Percentiles rank a stretch among this genome's conserved stretches.
phyloP scores from a whole-genome alignment of 176 grass and related monocot species.

The Zea mays region DNA sequence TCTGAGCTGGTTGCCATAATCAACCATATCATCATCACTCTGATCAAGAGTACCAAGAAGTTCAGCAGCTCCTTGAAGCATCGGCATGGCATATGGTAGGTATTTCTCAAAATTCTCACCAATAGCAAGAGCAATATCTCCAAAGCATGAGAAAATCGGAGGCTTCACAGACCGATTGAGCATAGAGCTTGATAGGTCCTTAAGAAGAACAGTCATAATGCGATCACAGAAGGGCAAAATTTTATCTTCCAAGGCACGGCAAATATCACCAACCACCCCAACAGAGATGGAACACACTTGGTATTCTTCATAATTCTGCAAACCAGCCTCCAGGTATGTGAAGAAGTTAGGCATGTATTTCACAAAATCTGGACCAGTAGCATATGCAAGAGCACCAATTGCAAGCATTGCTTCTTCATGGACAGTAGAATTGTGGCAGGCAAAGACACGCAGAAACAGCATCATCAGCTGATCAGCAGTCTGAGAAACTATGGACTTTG shows the following conservation, averaged over 20 bases:
- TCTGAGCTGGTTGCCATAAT: slow-evolving; percentile 80
- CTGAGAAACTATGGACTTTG: slow-evolving; percentile 66
- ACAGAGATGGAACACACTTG: slow-evolving; percentile 90
- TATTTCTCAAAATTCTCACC: slow-evolving; percentile 91
- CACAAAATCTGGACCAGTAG: slow-evolving; percentile 74
- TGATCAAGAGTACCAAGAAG: slow-evolving; percentile 62
- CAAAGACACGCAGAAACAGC: slow-evolving; percentile 77
- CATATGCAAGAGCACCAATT: slow-evolving; percentile 87
- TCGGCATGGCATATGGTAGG: slow-evolving; percentile 70
- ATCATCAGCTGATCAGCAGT: slow-evolving; percentile 78
- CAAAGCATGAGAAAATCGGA: slow-evolving; percentile 83
- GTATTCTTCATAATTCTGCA: slow-evolving; percentile 87
- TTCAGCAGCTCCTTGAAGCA: slow-evolving; percentile 80
- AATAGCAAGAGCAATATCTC: slow-evolving; percentile 89
- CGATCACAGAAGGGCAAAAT: slow-evolving; percentile 79
- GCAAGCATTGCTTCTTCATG: slow-evolving; percentile 98
- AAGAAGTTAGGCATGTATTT: slow-evolving; percentile 88
- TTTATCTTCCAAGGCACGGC: slow-evolving; percentile 81
- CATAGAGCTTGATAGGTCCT: slow-evolving; percentile 78
- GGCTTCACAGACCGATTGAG: slow-evolving; percentile 82
- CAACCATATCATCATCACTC: slow-evolving; percentile 80
- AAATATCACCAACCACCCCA: slow-evolving; percentile 86
- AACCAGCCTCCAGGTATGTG: slow-evolving; percentile 76
- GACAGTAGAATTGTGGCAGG: slow-evolving; percentile 73
- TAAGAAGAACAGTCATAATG: slow-evolving; percentile 87